A percentile compares a stretch with the other conserved stretches of the same genome.
Evolutionary conservation across 768 basidiomycete species (phyloP).

Genomic region (Coprinopsis sp.): DNA sequence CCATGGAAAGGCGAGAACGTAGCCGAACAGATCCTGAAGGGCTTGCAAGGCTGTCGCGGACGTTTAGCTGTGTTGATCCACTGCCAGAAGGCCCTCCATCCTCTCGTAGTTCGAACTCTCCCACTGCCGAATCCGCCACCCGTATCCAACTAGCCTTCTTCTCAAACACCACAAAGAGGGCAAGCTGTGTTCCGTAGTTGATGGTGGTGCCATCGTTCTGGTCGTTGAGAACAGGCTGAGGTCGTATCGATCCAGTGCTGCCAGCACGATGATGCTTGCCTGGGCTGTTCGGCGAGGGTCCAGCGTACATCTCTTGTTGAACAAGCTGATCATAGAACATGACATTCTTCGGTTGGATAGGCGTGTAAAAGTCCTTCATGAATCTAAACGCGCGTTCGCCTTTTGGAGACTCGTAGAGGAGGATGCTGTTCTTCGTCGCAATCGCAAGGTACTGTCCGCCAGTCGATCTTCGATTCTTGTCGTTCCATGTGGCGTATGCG

Average conservation of each 20-base stretch:
- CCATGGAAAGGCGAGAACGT: constrained; percentile 27
- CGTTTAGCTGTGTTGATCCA: too few relatives aligned
- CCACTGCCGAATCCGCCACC: constrained; percentile 72
- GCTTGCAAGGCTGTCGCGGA: constrained; percentile 5
- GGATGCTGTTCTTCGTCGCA: constrained; percentile 66
- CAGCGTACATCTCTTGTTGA: constrained; percentile 38
- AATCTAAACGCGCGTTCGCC: constrained; percentile 81
- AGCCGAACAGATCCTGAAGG: constrained; percentile 16
- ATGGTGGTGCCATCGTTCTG: constrained; percentile 22
- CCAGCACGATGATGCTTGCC: constrained; percentile 38
- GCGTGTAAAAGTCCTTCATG: constrained; percentile 87
- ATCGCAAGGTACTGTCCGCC: constrained; percentile 63
- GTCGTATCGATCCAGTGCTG: constrained; percentile 35
- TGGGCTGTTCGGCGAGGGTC: constrained; percentile 38
- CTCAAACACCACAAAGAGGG: constrained; percentile 80
- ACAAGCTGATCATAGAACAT: constrained; percentile 68
- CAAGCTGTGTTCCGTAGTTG: constrained; percentile 66
- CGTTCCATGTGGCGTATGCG: constrained; percentile 66
- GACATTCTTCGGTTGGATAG: constrained; percentile 59
- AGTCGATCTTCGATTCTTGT: constrained; percentile 43
- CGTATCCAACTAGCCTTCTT: constrained; percentile 86
- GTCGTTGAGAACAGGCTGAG: constrained; percentile 20
- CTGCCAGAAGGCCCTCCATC: constrained; percentile 30
- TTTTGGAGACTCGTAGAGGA: constrained; percentile 77
- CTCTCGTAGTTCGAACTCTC: constrained; percentile 66